Conservation (phyloP, 768 basidiomycete genomes). For the Asterophora parasitica region DNA sequence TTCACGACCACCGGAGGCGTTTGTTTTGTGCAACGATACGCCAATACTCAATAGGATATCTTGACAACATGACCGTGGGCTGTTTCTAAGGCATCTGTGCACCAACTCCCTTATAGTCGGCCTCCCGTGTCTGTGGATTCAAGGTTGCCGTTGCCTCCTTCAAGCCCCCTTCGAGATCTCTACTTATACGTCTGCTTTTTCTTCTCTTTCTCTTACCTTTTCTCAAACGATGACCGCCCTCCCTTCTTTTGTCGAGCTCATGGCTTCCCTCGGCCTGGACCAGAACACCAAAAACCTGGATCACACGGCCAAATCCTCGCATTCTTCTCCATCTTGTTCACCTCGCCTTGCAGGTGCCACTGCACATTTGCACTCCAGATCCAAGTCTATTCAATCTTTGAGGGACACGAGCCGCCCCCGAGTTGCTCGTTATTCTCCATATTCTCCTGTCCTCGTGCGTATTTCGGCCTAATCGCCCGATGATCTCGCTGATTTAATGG, state of each 20-base stretch:
- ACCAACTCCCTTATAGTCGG: constrained; percentile 36
- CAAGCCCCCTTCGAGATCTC: constrained; percentile 19
- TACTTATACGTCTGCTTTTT: constrained; percentile 21
- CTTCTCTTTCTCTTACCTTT: constrained; percentile 28
- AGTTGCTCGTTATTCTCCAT: constrained; percentile 44
- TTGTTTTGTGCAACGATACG: constrained; percentile 34
- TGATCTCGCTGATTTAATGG: neutral
- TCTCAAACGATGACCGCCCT: constrained; percentile 57
- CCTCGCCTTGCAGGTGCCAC: constrained; percentile 32
- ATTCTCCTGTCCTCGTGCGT: constrained; percentile 39
- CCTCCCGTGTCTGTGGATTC: constrained; percentile 18
- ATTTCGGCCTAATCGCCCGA: constrained; percentile 1
- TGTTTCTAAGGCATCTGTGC: constrained; percentile 45
- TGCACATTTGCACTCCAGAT: constrained; percentile 32
- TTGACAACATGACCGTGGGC: constrained; percentile 54
- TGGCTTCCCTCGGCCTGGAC: constrained; percentile 77
- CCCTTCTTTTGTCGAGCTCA: constrained; percentile 85
- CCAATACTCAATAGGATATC: constrained; percentile 24
- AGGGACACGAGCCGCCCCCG: constrained; percentile 36
- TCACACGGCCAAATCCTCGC: constrained; percentile 36
- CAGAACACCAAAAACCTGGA: constrained; percentile 26
- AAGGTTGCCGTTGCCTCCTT: constrained; percentile 31
- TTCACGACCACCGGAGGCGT: constrained; percentile 31
- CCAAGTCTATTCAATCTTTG: constrained; percentile 41
- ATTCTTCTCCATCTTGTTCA: constrained; percentile 38